Base-by-base conservation (phyloP, 257 asterid genomes). In the Hygrophila difformis region DNA sequence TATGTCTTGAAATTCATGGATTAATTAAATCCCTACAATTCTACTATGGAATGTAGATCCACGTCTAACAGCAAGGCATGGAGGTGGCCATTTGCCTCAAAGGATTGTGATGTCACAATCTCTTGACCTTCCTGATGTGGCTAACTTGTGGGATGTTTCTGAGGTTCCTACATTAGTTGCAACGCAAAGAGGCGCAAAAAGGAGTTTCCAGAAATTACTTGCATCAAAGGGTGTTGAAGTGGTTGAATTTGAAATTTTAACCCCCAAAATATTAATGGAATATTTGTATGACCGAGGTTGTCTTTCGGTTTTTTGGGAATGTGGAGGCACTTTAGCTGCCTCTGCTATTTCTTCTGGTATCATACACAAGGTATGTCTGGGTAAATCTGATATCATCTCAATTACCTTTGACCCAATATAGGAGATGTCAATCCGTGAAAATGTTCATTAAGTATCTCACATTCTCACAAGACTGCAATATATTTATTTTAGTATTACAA, bases 191-290 rank as follows among this genome's bases (percentile, higher is more conserved):
- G 98, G 98, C 66, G 94, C 94, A 18, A 76, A 62, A 60, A 78
- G 76, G 69, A 79, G 77, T 62, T 91, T 91, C 55, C 98, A 91
- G 66, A 89, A 68, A 62, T 64, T 67, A 46, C 96, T 89, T 59
- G 94, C 92, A 9, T 89, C 96, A n/a, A 91, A 91, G 68, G 96
- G 79, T 39, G 87, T 91, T 51, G 98, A 91, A 67, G 92, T 91
- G 49, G 81, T 91, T 18, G 98, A 86, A 73, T 91, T 91, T 28
- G 98, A 91, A 41, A 82, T 86, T 37, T 64, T 91, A 42, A 81
- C 77, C 65, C 98, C 98, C 40, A 78, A 70, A 70, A 93, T 75
- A 31, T 84, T 91, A 3, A 76, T 74, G 81, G 94, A 74, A 20
- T 86, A 91, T 65, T 74, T 91, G 63, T 74, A 77, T 53, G 92